Percentiles rank a stretch among this genome's conserved stretches.
Evolutionary conservation across 2,329 filamentous ascomycete species (phyloP).

Genomic region (Aspergillus ibericus): DNA sequence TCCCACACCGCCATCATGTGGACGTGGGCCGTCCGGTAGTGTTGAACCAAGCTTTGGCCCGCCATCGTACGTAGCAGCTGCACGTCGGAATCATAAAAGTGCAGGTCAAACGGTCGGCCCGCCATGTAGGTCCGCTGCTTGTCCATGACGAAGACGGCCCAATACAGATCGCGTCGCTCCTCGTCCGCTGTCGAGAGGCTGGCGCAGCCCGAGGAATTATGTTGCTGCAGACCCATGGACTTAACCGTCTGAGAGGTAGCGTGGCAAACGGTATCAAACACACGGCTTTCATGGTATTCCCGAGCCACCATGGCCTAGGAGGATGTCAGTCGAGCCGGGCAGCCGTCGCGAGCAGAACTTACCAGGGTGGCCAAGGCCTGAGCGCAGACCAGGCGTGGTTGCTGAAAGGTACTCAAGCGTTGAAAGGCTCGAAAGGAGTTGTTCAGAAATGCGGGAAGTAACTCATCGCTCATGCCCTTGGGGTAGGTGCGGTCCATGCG

Average conservation of each 20-base stretch:
- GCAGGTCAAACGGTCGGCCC: neutral
- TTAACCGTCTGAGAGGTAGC: neutral
- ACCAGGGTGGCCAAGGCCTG: neutral
- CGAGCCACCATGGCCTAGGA: neutral
- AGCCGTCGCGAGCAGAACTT: neutral
- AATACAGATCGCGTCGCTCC: neutral
- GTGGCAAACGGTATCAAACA: neutral
- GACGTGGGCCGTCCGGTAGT: neutral
- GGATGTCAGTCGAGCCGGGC: neutral
- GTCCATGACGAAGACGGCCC: neutral
- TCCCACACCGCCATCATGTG: slow-evolving; percentile 1
- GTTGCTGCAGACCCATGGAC: neutral
- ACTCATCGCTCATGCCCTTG: neutral
- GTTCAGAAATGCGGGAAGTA: neutral
- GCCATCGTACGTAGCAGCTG: neutral
- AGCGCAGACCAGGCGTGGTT: neutral
- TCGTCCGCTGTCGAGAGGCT: neutral
- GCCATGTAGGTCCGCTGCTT: neutral
- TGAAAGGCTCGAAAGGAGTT: neutral
- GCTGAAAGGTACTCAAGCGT: neutral
- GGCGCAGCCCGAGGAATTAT: neutral
- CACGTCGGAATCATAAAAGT: neutral
- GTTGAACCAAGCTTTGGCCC: neutral
- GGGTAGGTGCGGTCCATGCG: neutral
- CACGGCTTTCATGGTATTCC: neutral